Base-by-base conservation (phyloP, 2,329 filamentous ascomycete genomes). In the Didymella pomorum region DNA sequence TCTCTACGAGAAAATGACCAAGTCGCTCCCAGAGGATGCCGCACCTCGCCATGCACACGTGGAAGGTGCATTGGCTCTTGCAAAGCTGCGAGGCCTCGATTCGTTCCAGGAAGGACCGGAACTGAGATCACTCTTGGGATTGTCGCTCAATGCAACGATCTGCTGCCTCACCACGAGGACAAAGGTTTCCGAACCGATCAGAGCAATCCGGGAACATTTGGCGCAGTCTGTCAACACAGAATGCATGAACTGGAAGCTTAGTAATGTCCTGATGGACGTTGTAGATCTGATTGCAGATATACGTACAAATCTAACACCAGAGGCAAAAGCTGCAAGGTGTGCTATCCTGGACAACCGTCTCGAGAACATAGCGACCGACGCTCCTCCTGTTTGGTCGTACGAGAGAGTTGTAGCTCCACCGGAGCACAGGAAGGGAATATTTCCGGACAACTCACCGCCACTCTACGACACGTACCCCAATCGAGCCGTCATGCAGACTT, bases 91-190 rank as follows among this genome's bases (percentile, higher is more conserved):
- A 4, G 67, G 69, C 7, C 21, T 74, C 10, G 48, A 64, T 6
- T 26, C 50, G 0, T 69, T 72, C 48, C 60, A 52, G 2, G 56
- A 64, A n/a, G 50, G 49, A 18, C 21, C 58, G 12, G 60, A 63
- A 25, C 11, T 71, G 20, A 62, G 51, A 43, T 60, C 57, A 3
- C 58, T 74, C 12, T 51, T 62, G 31, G 62, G 68, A 1, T 51
- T 74, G 6, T 54, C 54, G 16, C 63, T 71, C 10, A 76, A 75
- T 43, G 61, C 68, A 16, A 67, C 72, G 5, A 70, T 77, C 2
- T 71, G 63, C 54, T 71, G 68, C 44, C 52, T 77, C 4, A 68
- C 64, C 5, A 67, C 62, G 3, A 56, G 65, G 20, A 42, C 50
- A 16, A 57, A 60, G 16, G 52, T 72, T n/a, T 67, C 72, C 1